Base-by-base conservation (phyloP, 2,329 filamentous ascomycete species). In the Drechslerella coelobrocha region DNA sequence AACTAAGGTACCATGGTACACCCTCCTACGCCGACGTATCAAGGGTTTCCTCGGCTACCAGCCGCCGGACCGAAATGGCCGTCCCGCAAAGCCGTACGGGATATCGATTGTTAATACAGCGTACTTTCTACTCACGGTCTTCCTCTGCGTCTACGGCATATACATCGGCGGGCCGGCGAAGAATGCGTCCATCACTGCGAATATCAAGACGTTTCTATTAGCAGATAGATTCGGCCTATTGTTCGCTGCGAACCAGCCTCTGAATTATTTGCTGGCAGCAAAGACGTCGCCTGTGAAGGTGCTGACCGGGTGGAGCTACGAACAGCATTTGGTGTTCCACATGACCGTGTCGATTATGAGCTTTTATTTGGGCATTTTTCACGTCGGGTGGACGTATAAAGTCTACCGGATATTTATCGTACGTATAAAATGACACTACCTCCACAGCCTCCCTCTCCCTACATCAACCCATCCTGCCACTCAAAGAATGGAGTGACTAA, bases 311-410 rank as follows among this genome's bases (percentile, higher is more conserved):
- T 83, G 83, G 72, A 88, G 86, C 0, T 89, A 89, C 75, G 86
- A 89, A 77, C 82, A 84, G 3, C 79, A 89, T 43, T 88, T 89
- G 75, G 83, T 89, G 48, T 83, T 88, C 61, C 86, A 89, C 76
- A 84, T 86, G 34, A 81, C 86, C 2, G 80, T 88, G 1, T 86
- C 86, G 23, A 86, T 88, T 76, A 76, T 84, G 26, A 81, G 88
- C 77, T 88, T 85, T 75, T 77, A 87, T n/a, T 80, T 84, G 39
- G 85, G 85, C 1, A 73, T 84, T 0, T 69, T 88, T 0, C 87
- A 89, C 73, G 81, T 82, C 31, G 74, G 77, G 2, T 82, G 83
- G 23, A 86, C 88, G 82, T 61, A 86, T 0, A 73, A 79, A 1
- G 79, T 81, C 4, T 61, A 65, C 31, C 57, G 69, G 53, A 65